Evolutionary conservation across 257 asterid species (phyloP).

Genomic region (Catharanthus roseus): DNA sequence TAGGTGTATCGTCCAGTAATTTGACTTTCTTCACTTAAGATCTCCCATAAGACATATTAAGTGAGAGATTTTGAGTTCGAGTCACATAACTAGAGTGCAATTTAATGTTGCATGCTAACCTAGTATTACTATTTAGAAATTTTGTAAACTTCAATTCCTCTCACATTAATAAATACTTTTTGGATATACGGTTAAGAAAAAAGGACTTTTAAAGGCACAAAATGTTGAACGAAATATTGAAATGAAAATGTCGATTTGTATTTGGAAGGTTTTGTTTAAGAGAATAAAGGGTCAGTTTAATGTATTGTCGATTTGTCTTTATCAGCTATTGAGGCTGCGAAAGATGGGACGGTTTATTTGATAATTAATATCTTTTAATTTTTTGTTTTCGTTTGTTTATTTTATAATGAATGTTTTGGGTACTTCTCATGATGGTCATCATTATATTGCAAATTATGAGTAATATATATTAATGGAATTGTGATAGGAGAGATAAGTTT

Average conservation of each 20-base stretch:
- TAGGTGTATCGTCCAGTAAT: too few species aligned
- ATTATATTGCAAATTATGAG: not conserved
- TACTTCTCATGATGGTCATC: not conserved
- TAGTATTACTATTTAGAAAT: too few species aligned
- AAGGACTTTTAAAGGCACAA: slow-evolving; percentile 4
- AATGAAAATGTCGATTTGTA: not conserved
- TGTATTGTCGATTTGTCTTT: slow-evolving; percentile 12
- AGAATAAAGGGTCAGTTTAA: slow-evolving; percentile 17
- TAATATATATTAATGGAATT: not conserved
- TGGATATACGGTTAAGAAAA: slow-evolving; percentile 13
- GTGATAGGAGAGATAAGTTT: slow-evolving; percentile 17
- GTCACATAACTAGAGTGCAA: too few species aligned
- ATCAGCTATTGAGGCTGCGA: not conserved
- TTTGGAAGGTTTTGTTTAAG: slow-evolving; percentile 14
- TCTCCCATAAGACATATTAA: too few species aligned
- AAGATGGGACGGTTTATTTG: slow-evolving; percentile 4
- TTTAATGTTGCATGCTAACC: too few species aligned
- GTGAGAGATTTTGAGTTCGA: too few species aligned
- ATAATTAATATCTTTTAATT: too few species aligned
- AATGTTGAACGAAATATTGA: slow-evolving; percentile 11
- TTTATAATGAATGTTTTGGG: not conserved
- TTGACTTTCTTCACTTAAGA: too few species aligned
- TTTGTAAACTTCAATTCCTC: too few species aligned
- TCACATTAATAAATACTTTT: too few species aligned
- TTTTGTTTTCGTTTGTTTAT: not conserved